Conservation (phyloP, 2,329 filamentous ascomycete genomes). For the Trichoderma sp. region DNA sequence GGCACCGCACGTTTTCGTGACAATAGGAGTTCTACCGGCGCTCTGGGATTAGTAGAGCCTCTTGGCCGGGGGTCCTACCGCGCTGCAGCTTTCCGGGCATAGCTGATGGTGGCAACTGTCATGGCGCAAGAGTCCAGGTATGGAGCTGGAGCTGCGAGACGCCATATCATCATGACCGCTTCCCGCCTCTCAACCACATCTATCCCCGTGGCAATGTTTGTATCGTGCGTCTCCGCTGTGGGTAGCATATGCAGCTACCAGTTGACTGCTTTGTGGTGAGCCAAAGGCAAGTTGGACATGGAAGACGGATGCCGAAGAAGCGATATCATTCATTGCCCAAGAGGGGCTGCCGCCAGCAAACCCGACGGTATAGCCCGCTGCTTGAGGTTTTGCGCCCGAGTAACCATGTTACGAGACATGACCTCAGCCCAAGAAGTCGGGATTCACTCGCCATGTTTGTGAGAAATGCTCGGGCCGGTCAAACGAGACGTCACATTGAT, state of each 20-base stretch:
- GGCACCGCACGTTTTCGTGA: slow-evolving; percentile 8
- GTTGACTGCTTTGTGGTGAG: neutral
- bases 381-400: neutral
- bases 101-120: slow-evolving; percentile 5
- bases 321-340: neutral
- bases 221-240: neutral
- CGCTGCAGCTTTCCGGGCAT: slow-evolving; percentile 10
- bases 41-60: slow-evolving; percentile 14
- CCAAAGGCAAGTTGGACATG: neutral
- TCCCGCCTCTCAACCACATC: neutral
- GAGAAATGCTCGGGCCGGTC: neutral
- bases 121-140: slow-evolving; percentile 6
- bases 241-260: neutral
- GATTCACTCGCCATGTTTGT: neutral
- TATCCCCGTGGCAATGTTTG: neutral
- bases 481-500: neutral
- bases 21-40: slow-evolving; percentile 2
- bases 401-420: neutral
- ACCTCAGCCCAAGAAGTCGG: neutral
- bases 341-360: neutral
- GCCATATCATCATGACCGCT: neutral
- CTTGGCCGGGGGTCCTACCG: neutral
- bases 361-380: neutral
- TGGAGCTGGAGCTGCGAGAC: neutral
- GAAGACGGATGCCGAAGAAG: neutral